Percentiles rank a stretch among this genome's conserved stretches.
Conservation (phyloP, 2,329 filamentous ascomycete genomes). For the Elsinoe batatas region DNA sequence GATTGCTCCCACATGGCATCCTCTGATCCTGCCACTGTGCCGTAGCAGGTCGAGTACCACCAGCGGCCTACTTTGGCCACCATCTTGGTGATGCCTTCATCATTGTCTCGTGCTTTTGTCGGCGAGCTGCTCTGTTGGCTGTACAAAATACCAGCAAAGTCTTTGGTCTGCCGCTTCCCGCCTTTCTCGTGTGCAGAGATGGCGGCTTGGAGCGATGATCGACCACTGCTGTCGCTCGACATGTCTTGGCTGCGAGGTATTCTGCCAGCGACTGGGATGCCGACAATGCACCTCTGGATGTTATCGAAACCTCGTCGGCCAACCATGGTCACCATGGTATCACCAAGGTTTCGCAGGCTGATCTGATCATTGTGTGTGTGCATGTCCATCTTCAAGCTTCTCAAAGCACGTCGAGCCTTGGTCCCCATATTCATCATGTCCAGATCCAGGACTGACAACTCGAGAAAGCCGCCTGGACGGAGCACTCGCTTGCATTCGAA, state of each 20-base stretch:
- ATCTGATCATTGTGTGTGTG: conserved; percentile 50
- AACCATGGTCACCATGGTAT: conserved; percentile 53
- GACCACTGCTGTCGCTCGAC: conserved; percentile 21
- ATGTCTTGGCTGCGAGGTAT: conserved; percentile 30
- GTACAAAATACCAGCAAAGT: conserved; percentile 10
- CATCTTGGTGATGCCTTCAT: conserved; percentile 84
- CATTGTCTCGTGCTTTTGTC: conserved; percentile 35
- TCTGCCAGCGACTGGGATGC: conserved; percentile 58
- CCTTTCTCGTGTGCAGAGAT: conserved; percentile 10
- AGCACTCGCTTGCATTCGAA: conserved; percentile 68
- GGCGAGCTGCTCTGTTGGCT: conserved; percentile 12
- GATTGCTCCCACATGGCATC: conserved; percentile 66
- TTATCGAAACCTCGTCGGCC: conserved; percentile 60
- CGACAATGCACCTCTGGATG: conserved; percentile 66
- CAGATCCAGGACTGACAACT: conserved; percentile 66
- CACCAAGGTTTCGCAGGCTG: conserved; percentile 47
- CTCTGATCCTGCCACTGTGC: conserved; percentile 48
- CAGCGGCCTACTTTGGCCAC: conserved; percentile 84
- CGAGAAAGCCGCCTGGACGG: conserved; percentile 68
- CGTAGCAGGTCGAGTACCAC: conserved; percentile 95
- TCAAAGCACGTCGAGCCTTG: conserved; percentile 56
- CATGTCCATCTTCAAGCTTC: conserved; percentile 61
- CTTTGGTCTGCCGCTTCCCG: conserved; percentile 4
- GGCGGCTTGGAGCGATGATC: conserved; percentile 4
- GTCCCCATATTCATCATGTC: conserved; percentile 77